These are phyloP conservation scores for Canavalia gladiata DNA, from an alignment of 306 rosid species.

Conservation along the genomic window DNA sequence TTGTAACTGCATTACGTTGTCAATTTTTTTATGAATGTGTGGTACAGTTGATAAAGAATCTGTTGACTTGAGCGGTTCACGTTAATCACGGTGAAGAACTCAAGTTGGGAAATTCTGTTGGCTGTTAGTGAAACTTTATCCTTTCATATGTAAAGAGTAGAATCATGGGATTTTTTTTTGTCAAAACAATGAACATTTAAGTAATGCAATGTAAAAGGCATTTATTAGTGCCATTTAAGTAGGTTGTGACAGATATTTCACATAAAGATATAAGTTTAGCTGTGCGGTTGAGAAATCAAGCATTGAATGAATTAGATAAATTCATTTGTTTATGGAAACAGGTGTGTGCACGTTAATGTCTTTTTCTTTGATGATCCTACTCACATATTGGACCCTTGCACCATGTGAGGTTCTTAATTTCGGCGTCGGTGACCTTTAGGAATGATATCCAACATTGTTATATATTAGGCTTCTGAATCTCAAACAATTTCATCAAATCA, in stretches of 20 bases:
- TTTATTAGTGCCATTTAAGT: conserved; percentile 64
- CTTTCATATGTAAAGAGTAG: conserved; percentile 24
- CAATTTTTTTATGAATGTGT: not conserved
- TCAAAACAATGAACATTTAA: not conserved
- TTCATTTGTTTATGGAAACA: conserved; percentile 35
- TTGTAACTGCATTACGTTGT: too few species aligned
- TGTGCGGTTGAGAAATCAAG: conserved; percentile 62
- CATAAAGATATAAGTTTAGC: conserved; percentile 32
- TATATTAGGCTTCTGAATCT: conserved; percentile 51
- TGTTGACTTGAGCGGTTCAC: conserved; percentile 21
- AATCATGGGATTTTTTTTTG: not conserved
- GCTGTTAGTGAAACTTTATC: conserved; percentile 23
- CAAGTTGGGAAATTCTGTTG: conserved; percentile 19
- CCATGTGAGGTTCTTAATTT: conserved; percentile 75
- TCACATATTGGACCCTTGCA: conserved; percentile 50
- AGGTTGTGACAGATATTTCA: conserved; percentile 61
- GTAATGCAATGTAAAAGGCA: conserved; percentile 43
- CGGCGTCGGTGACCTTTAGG: conserved; percentile 57
- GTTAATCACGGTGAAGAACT: not conserved
- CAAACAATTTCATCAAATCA: not conserved
- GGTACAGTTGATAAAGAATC: conserved; percentile 20
- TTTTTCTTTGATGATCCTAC: conserved; percentile 41
- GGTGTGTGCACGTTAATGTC: conserved; percentile 58
- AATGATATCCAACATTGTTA: conserved; percentile 32
- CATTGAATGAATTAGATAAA: conserved; percentile 60